Evolutionary conservation across 2,329 filamentous ascomycete species (phyloP).

Genomic region (Monilinia laxa): DNA sequence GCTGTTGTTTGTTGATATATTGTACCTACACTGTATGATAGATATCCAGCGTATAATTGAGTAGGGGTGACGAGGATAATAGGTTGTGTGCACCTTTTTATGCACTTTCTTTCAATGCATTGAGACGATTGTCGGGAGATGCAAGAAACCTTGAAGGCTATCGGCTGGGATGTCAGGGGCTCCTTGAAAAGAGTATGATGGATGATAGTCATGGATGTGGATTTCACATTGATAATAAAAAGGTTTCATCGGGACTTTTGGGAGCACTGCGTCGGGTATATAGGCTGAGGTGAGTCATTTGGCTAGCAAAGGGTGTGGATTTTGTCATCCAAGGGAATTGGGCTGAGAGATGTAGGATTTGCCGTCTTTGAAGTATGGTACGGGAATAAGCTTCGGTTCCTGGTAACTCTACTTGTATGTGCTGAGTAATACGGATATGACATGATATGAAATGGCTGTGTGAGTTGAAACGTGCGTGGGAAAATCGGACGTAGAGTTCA

Average conservation of each 20-base stretch:
- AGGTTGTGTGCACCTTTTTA: too few species aligned
- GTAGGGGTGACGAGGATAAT: too few species aligned
- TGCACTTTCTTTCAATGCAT: too few species aligned
- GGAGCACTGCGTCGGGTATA: background rate
- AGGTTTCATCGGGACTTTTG: background rate
- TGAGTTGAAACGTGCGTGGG: background rate
- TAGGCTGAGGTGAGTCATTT: background rate
- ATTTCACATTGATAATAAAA: background rate
- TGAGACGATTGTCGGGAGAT: background rate
- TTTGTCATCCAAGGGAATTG: background rate
- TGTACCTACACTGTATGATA: too few species aligned
- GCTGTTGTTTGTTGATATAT: too few species aligned
- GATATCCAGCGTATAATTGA: too few species aligned
- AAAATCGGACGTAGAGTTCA: background rate
- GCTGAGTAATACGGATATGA: background rate
- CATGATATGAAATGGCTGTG: too few species aligned
- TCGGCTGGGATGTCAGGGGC: background rate
- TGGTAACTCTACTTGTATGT: background rate
- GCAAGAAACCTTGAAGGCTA: background rate
- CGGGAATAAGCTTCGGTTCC: background rate
- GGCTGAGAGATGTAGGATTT: background rate
- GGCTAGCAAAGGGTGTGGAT: background rate
- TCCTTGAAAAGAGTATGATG: background rate
- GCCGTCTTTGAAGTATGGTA: background rate
- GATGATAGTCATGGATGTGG: background rate